Evolutionary conservation across 169 alveolate species (phyloP), one percentile per base, ranked within the genome.

Genomic region (Plasmodium billcollinsi): DNA sequence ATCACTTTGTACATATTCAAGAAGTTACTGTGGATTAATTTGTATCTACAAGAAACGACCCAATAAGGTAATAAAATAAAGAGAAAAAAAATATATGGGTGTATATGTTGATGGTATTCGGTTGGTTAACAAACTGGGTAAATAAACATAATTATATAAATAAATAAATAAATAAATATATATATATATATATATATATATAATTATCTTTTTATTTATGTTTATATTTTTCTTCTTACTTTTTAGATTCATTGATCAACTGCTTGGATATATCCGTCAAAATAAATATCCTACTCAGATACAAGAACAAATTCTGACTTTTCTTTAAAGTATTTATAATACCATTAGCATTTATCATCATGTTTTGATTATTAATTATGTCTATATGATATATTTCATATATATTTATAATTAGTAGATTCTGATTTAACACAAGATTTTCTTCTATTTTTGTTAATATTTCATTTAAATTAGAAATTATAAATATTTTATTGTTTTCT

Each of bases 261-360:
- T 83, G 80, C 49, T 83, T 83, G 2, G 91, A 69, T 69, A 83
- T 83, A 62, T 83, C 91, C 14, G 91, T 83, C 18, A 83, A 54
- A 14, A 83, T 67, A 59, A 83, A 83, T 26, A 83, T 83, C 63
- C 91, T 56, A n/a, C 83, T 83, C 18, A 83, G 52, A 33, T 83
- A 83, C 20, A 83, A 50, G 69, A 83, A 83, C 54, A 83, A 43
- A 15, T 83, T 83, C 52, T 83, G 91, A 11, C 91, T 83, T 62
- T 83, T 67, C 83, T 69, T 83, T 49, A 83, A 63, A 8, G 73
- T 83, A 62, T 83, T 59, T 24, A 83, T 69, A 24, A 83, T 67
- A 21, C 21, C 67, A 63, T 83, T 83, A 29, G 91, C 91, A 50
- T 67, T 83, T 62, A 83, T 83, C 91, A 83, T 83, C 83, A 83